phyloP scores from a whole-genome alignment of 768 basidiomycete species.

The Pleurotus tuber-regium region DNA sequence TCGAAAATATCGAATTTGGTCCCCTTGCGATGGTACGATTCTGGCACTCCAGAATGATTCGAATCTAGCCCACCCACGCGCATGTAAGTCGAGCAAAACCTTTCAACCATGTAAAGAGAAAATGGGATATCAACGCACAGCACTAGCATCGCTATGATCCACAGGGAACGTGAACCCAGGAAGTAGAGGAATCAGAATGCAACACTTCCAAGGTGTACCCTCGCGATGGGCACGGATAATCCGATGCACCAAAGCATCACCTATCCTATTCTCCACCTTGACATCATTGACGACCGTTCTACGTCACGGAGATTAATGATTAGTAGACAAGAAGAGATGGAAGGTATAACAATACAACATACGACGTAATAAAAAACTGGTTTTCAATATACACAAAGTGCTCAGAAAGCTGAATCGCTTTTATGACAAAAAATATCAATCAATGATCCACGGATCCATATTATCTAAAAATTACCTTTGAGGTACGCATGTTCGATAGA shows the following conservation, averaged over 20 bases:
- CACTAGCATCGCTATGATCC: conserved; percentile 90
- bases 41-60: conserved; percentile 95
- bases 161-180: conserved; percentile 94
- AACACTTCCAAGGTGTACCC: conserved; percentile 84
- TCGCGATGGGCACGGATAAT: conserved; percentile 87
- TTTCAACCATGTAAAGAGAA: background rate
- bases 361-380: conserved; percentile 91
- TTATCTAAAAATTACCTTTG: conserved; percentile 53
- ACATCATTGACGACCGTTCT: conserved; percentile 85
- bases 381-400: conserved; percentile 99
- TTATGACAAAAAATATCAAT: background rate
- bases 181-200: conserved; percentile 86
- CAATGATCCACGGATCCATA: background rate
- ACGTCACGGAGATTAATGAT: conserved; percentile 7
- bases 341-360: conserved; percentile 24
- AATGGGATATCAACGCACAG: conserved; percentile 47
- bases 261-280: conserved; percentile 89
- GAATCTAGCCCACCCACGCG: conserved; percentile 54
- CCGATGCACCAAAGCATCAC: conserved; percentile 88
- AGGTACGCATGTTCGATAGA: conserved; percentile 95
- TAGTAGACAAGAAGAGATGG: background rate
- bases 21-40: conserved; percentile 87
- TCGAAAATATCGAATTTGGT: conserved; percentile 85
- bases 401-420: conserved; percentile 90
- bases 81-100: background rate